These are phyloP conservation scores for Metschnikowia colocasiae DNA, from an alignment of 805 yeast species.

Conservation along the genomic window DNA sequence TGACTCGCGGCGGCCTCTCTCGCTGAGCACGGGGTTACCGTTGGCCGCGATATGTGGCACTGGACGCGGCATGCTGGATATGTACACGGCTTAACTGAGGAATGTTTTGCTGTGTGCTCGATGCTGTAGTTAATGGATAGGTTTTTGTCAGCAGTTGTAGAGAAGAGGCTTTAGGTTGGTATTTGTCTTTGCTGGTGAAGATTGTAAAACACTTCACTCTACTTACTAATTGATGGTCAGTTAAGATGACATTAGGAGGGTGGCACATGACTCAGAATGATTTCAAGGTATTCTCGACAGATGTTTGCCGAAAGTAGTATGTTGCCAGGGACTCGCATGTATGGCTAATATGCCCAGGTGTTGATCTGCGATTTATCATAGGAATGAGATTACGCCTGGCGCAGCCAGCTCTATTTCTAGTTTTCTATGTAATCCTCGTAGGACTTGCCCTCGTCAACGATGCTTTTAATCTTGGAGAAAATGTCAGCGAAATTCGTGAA, in stretches of 20 bases:
- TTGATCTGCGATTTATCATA: background rate
- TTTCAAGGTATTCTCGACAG: no score
- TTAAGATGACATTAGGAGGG: no score
- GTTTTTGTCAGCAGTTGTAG: no score
- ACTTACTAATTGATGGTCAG: background rate
- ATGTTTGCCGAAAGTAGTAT: no score
- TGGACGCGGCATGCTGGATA: background rate
- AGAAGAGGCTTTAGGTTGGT: no score
- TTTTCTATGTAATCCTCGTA: conserved; percentile 19
- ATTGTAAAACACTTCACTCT: background rate
- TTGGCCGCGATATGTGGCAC: background rate
- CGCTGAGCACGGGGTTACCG: conserved; percentile 1
- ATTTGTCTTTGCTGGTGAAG: no score
- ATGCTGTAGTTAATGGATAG: no score
- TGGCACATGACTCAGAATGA: no score
- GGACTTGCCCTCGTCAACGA: conserved; percentile 35
- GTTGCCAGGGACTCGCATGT: no score
- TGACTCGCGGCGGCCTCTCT: conserved; percentile 2
- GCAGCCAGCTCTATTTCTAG: background rate
- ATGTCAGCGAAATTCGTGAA: conserved; percentile 78
- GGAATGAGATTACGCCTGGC: no score
- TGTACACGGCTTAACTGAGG: background rate
- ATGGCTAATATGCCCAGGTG: background rate
- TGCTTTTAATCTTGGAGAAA: conserved; percentile 52
- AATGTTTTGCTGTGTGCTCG: background rate